A percentile compares a stretch with the other conserved stretches of the same genome.
Conservation (phyloP, 345 rosid genomes). For the Anastatica hierochuntica region DNA sequence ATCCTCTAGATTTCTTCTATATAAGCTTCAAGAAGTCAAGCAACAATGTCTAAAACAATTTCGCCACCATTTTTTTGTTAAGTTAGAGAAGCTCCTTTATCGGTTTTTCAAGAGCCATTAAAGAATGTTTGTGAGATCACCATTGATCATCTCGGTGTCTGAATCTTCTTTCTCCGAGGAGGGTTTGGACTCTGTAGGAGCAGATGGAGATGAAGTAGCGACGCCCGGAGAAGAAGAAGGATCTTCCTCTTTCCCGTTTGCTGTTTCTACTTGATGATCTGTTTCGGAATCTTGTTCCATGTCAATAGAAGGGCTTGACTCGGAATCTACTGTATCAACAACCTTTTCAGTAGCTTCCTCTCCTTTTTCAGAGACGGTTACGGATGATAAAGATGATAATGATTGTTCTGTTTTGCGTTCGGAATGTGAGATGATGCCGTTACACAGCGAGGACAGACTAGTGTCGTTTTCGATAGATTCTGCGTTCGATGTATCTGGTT, state of each 20-base stretch:
- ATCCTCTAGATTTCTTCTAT: conserved; percentile 10
- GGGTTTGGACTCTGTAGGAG: neutral
- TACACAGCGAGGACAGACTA: conserved; percentile 8
- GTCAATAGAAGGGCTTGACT: conserved; percentile 13
- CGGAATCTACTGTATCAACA: conserved; percentile 16
- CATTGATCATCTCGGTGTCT: conserved; percentile 11
- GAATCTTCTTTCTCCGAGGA: conserved; percentile 9
- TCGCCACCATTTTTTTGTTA: conserved; percentile 14
- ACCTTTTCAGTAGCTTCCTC: conserved; percentile 4
- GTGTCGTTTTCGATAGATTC: conserved; percentile 10
- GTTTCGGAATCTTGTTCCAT: neutral
- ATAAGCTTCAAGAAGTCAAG: conserved; percentile 2
- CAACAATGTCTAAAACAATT: conserved; percentile 10
- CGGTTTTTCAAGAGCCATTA: conserved; percentile 22
- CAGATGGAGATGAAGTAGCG: conserved; percentile 9
- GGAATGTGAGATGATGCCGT: conserved; percentile 18
- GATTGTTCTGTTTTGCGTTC: conserved; percentile 20
- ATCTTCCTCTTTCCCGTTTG: conserved; percentile 6
- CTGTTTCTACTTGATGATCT: conserved; percentile 11
- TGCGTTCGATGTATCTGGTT: conserved; percentile 16
- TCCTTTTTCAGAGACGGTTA: conserved; percentile 2
- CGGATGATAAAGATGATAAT: neutral
- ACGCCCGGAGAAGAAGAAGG: neutral
- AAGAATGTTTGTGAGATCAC: conserved; percentile 13
- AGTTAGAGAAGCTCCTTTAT: conserved; percentile 23